A percentile compares a stretch with the other conserved stretches of the same genome.
These are phyloP conservation scores for Ogataea corticis DNA, from an alignment of 805 yeast species.

Conservation along the genomic window DNA sequence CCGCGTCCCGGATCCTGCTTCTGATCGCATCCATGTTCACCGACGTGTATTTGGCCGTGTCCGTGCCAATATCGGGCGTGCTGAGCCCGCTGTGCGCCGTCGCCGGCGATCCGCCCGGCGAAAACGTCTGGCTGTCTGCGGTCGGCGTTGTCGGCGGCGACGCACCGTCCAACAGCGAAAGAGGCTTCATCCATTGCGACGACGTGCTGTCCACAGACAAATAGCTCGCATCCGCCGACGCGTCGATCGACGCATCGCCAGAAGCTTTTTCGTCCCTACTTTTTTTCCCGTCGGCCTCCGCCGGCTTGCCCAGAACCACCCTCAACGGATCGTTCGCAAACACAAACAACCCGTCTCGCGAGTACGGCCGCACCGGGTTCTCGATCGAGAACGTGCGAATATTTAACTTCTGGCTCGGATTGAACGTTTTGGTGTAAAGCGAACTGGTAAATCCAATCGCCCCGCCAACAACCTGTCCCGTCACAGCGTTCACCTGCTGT, in stretches of 20 bases:
- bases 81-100: slow-evolving; percentile 10
- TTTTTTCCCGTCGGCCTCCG: no score
- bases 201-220: slow-evolving; percentile 5
- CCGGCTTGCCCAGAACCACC: slow-evolving; percentile 21
- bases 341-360: slow-evolving; percentile 35
- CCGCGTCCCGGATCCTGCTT: slow-evolving; percentile 11
- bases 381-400: slow-evolving; percentile 30
- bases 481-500: slow-evolving; percentile 22
- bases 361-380: slow-evolving; percentile 37
- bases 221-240: neutral
- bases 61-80: slow-evolving; percentile 17
- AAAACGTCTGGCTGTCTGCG: neutral
- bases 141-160: neutral
- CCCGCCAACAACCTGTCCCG: slow-evolving; percentile 30
- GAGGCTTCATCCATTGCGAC: slow-evolving; percentile 26
- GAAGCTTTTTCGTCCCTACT: no score
- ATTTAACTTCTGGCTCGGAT: slow-evolving; percentile 32
- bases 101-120: neutral
- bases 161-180: slow-evolving; percentile 12
- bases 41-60: slow-evolving; percentile 22
- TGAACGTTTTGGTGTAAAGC: slow-evolving; percentile 33
- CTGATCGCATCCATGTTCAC: slow-evolving; percentile 18
- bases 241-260: neutral
- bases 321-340: slow-evolving; percentile 33
- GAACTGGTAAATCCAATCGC: slow-evolving; percentile 33